Base-by-base conservation (phyloP, 352 stramenopile genomes). In the Globisporangium polare region DNA sequence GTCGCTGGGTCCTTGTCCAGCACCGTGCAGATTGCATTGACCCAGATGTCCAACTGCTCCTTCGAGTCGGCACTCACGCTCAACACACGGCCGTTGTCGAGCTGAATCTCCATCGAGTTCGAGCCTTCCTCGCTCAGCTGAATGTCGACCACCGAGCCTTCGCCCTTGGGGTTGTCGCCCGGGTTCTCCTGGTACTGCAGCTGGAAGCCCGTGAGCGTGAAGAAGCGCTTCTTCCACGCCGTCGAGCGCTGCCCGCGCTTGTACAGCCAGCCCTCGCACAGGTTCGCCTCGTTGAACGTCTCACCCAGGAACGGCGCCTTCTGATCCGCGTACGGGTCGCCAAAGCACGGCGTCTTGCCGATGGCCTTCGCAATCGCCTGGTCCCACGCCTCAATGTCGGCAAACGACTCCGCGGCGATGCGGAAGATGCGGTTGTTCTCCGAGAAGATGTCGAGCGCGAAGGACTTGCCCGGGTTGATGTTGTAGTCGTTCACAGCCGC, bases 341-440 rank as follows among this genome's bases (percentile, higher is more conserved):
- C 76, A 70, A 90, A 92, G 64, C 80, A 90, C 51, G 78, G 76
- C 7, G 62, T 39, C 42, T 88, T 89, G 15, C 69, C 68, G 47
- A 77, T 80, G 0, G 66, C 77, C 26, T 73, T 72, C 0, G 74
- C 74, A 26, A 92, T 64, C 1, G 83, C 81, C 2, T 72, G 63
- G 60, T 94, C 83, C 86, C 86, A 94, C 13, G 74, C 78, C 33
- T 90, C 77, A 63, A 94, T 89, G 1, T 90, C 83, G 12, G 73
- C 69, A 58, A 92, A 90, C 13, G 71, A 78, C 12, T 85, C 76
- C 12, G 78, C 86, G 13, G 74, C 65, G 60, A 94, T 85, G 22
- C 75, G 67, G 22, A 94, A 69, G 54, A 94, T 88, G 45, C 86
- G 83, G 71, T 92, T 91, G 63, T 92, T 79, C 58, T 92, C 81